Evolutionary conservation across 2,329 filamentous ascomycete genomes (phyloP), one percentile per base, ranked within the genome.

Genomic region (Furcasterigmium sp.): DNA sequence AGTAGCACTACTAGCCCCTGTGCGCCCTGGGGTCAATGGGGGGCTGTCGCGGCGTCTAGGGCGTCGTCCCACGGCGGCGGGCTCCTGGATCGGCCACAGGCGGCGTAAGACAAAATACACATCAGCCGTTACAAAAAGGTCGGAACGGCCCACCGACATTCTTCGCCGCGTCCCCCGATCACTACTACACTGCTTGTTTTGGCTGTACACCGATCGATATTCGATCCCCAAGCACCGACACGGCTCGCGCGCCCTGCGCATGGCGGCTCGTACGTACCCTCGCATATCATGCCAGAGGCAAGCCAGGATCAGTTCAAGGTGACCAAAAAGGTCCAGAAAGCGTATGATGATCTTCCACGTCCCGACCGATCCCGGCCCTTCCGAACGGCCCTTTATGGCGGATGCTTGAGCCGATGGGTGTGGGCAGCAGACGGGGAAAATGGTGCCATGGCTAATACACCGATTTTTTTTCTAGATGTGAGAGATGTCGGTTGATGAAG

Each of bases 381-480:
- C 29, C 17, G 13, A n/a, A n/a, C n/a, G n/a, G n/a, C n/a, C n/a
- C n/a, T n/a, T n/a, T n/a, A 9, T 21, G 19, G 28, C 25, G 37
- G 43, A 18, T 18, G 8, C 8, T 15, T 18, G 15, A n/a, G 10
- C 23, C 18, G 35, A 28, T 15, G 15, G 14, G n/a, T n/a, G n/a
- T n/a, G n/a, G n/a, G n/a, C n/a, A n/a, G n/a, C n/a, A n/a, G n/a
- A n/a, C n/a, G n/a, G n/a, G n/a, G 14, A 11, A 5, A 7, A 10
- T 25, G 23, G 25, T 18, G 34, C 20, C 14, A 17, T 35, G 35
- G 43, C 46, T 48, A 37, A 48, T 41, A 19, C 35, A n/a, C n/a
- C n/a, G 15, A 3, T 19, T 7, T 20, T 7, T 19, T 49, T 73
- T 60, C n/a, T 15, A 53, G 51, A 17, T 53, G 51, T 44, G 50